phyloP scores from a whole-genome alignment of 805 yeast genomes.

The Barnettozyma pratensis region DNA sequence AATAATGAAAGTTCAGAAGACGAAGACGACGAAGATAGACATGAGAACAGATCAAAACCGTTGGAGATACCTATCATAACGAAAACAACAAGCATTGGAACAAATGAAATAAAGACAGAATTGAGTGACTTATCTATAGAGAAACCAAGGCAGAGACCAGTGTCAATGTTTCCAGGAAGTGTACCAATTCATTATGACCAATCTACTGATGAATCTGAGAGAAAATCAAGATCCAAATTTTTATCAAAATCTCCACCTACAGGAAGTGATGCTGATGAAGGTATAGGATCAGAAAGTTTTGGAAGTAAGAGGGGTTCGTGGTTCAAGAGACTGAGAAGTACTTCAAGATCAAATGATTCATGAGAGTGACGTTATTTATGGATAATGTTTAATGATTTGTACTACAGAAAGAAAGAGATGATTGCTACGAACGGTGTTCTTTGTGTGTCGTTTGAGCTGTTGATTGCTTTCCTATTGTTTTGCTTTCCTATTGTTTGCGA shows the following conservation, averaged over 20 bases:
- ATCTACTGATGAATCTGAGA: slow-evolving; percentile 18
- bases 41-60: background rate
- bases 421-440: no score
- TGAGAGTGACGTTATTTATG: background rate
- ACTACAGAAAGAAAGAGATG: no score
- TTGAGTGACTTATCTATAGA: background rate
- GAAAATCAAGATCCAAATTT: slow-evolving; percentile 21
- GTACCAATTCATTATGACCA: background rate
- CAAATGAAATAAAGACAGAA: background rate
- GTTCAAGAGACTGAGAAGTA: slow-evolving; percentile 39
- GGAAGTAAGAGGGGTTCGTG: slow-evolving; percentile 35
- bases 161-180: slow-evolving; percentile 22
- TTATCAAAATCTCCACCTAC: background rate
- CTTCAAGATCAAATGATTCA: slow-evolving; percentile 25
- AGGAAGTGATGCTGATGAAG: slow-evolving; percentile 7
- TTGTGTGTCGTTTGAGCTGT: background rate
- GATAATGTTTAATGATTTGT: background rate
- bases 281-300: slow-evolving; percentile 10
- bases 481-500: background rate
- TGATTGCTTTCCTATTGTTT: background rate
- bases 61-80: slow-evolving; percentile 3
- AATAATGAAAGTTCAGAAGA: slow-evolving; percentile 1
- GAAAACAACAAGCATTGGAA: slow-evolving; percentile 4
- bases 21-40: slow-evolving; percentile 1
- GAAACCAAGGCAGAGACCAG: slow-evolving; percentile 11